A percentile compares a stretch with the other conserved stretches of the same genome.
phyloP scores from a whole-genome alignment of 1,139 yeast genomes.

The Blastobotrys ciferrii region DNA sequence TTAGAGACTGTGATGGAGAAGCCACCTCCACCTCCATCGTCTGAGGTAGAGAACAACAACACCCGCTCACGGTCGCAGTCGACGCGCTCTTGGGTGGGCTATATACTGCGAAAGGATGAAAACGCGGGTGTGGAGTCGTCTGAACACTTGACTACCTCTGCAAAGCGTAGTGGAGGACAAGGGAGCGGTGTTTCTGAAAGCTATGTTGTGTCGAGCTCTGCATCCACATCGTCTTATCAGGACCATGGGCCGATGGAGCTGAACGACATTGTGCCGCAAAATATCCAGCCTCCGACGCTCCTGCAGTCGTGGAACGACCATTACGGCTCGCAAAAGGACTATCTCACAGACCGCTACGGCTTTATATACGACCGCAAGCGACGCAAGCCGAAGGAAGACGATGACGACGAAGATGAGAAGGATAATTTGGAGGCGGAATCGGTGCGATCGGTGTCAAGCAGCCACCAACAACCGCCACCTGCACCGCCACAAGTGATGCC shows the following conservation, averaged over 20 bases:
- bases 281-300: slow-evolving; percentile 39
- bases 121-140: not conserved
- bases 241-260: slow-evolving; percentile 46
- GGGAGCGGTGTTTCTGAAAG: not conserved
- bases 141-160: not conserved
- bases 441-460: not conserved
- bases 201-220: slow-evolving; percentile 1
- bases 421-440: not conserved
- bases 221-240: slow-evolving; percentile 7
- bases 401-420: not conserved
- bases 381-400: slow-evolving; percentile 3
- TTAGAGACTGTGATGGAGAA: not conserved
- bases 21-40: too few relatives aligned
- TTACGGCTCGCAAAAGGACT: slow-evolving; percentile 30
- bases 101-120: not conserved
- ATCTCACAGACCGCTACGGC: slow-evolving; percentile 50
- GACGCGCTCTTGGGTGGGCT: slow-evolving; percentile 1
- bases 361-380: slow-evolving; percentile 40
- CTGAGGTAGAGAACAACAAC: too few relatives aligned
- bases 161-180: slow-evolving; percentile 1
- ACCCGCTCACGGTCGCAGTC: not conserved
- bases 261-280: slow-evolving; percentile 41
- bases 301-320: slow-evolving; percentile 32
- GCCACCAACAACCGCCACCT: slow-evolving; percentile 5
- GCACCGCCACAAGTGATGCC: not conserved